Conservation (phyloP, 345 rosid genomes). For the Stellera chamaejasme region DNA sequence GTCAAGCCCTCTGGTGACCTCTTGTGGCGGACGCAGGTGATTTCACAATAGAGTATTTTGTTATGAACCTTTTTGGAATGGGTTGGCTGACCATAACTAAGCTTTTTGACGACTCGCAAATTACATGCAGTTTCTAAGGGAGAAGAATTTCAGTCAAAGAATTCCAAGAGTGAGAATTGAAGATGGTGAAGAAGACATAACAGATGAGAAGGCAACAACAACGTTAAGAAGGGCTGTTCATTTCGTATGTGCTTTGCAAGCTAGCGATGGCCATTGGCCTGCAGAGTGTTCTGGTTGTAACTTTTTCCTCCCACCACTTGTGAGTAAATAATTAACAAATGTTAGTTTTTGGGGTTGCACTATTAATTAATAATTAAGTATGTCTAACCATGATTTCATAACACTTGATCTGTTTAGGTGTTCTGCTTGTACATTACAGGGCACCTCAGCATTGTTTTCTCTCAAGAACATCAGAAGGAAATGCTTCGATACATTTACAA, state of each 20-base stretch:
- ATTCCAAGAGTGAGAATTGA: constrained; percentile 34
- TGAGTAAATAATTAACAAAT: constrained; percentile 21
- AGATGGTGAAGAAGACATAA: constrained; percentile 28
- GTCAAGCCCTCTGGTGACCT: no score
- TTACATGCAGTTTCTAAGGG: constrained; percentile 35
- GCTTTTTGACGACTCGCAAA: no score
- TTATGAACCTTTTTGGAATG: no score
- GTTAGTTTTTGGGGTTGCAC: background rate
- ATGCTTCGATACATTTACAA: constrained; percentile 29
- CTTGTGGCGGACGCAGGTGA: no score
- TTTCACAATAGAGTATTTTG: no score
- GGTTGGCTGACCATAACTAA: no score
- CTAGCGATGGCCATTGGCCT: constrained; percentile 54
- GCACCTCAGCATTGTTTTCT: constrained; percentile 21
- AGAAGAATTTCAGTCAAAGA: constrained; percentile 36
- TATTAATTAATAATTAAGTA: background rate
- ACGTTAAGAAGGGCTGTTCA: constrained; percentile 30
- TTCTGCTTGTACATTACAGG: constrained; percentile 30
- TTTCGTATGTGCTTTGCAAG: constrained; percentile 41
- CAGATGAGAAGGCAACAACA: constrained; percentile 32
- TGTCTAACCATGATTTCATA: background rate
- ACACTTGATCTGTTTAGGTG: constrained; percentile 13
- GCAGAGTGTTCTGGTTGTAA: constrained; percentile 50
- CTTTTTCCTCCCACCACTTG: constrained; percentile 48
- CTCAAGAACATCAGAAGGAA: constrained; percentile 28